These are phyloP conservation scores for Beauveria asiatica DNA, from an alignment of 2,329 filamentous ascomycete species.

Conservation along the genomic window DNA sequence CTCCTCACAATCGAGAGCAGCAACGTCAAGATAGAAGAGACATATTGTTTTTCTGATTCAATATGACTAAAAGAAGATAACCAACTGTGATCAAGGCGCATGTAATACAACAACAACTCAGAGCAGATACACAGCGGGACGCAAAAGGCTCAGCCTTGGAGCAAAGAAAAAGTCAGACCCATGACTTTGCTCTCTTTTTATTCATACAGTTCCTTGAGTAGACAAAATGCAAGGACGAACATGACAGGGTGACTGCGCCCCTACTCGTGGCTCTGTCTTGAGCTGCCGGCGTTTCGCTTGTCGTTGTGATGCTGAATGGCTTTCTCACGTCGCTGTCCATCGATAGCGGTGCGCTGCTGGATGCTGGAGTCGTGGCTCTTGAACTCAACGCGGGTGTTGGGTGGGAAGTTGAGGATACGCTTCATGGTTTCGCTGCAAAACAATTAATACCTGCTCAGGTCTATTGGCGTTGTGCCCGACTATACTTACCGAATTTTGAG, in stretches of 20 bases:
- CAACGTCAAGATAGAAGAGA: neutral
- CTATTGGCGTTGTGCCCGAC: neutral
- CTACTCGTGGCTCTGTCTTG: constrained; percentile 28
- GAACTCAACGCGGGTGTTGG: constrained; percentile 87
- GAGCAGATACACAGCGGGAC: constrained; percentile 11
- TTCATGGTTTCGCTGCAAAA: constrained; percentile 78
- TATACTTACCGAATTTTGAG: constrained; percentile 81
- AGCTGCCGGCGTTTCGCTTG: constrained; percentile 26
- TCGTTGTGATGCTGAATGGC: constrained; percentile 39
- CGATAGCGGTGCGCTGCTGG: constrained; percentile 79
- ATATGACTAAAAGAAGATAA: neutral
- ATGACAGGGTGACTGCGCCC: neutral
- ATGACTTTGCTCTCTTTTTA: neutral
- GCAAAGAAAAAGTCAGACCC: constrained; percentile 2
- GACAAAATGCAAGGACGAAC: constrained; percentile 4
- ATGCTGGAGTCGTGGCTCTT: constrained; percentile 96
- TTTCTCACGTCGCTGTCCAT: constrained; percentile 87
- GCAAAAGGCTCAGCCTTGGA: constrained; percentile 1
- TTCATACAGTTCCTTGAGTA: constrained; percentile 4
- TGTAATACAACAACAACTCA: constrained; percentile 12
- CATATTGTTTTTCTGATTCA: neutral
- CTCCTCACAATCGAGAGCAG: neutral
- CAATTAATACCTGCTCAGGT: neutral
- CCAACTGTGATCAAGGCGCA: constrained; percentile 12
- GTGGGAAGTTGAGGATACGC: constrained; percentile 74